Percentiles rank a stretch among this genome's conserved stretches.
phyloP scores from a whole-genome alignment of 257 asterid genomes.

The Apocynum venetum region DNA sequence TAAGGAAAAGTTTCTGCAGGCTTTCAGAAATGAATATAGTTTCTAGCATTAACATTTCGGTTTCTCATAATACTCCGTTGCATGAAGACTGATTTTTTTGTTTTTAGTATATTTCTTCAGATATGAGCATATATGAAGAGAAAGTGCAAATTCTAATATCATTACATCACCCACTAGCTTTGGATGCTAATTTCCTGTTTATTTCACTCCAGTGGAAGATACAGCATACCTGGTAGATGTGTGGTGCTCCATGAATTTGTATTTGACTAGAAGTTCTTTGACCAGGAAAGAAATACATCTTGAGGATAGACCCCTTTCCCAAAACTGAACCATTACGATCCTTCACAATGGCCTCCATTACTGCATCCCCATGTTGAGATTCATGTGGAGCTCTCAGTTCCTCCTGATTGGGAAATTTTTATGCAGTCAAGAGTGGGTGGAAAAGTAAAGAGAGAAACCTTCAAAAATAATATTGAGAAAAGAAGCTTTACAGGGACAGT shows the following conservation, averaged over 20 bases:
- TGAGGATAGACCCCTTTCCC: constrained; percentile 93
- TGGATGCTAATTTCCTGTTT: background rate
- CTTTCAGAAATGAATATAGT: background rate
- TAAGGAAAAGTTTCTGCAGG: background rate
- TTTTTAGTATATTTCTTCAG: background rate
- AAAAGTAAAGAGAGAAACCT: constrained; percentile 17
- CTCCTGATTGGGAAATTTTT: constrained; percentile 59
- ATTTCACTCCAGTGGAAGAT: background rate
- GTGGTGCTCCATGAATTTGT: constrained; percentile 95
- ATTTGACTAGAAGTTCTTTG: constrained; percentile 92
- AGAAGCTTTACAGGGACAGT: constrained; percentile 80
- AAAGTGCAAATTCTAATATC: background rate
- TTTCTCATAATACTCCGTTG: background rate
- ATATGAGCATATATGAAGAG: background rate
- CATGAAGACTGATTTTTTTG: background rate
- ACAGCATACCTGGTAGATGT: constrained; percentile 72
- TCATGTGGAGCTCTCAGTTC: constrained; percentile 93
- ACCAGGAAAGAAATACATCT: constrained; percentile 98
- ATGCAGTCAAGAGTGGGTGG: constrained; percentile 31
- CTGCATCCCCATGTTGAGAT: constrained; percentile 99
- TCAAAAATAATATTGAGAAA: constrained; percentile 11
- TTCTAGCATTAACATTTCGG: background rate
- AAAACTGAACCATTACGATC: constrained; percentile 96
- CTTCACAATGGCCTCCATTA: constrained; percentile 95
- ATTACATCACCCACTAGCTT: background rate